Percentiles rank a stretch among this genome's conserved stretches.
Evolutionary conservation across 345 rosid species (phyloP).

Genomic region (Acer yangbiense): DNA sequence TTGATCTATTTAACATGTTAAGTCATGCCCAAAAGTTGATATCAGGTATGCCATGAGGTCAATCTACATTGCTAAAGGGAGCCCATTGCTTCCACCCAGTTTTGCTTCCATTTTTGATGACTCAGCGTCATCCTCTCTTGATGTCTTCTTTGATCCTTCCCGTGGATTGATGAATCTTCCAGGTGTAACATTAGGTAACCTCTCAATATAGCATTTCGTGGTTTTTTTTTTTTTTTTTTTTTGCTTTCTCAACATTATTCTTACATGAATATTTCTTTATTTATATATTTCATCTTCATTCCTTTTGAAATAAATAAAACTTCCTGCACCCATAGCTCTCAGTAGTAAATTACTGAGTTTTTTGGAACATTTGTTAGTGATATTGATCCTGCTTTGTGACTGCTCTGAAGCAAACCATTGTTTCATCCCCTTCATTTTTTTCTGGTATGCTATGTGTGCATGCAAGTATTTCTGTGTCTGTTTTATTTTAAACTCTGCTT

Average conservation of each 20-base stretch:
- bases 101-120: slow-evolving; percentile 91
- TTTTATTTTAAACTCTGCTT: not conserved
- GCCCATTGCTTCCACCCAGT: slow-evolving; percentile 84
- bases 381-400: not conserved
- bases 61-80: slow-evolving; percentile 90
- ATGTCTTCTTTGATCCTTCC: slow-evolving; percentile 94
- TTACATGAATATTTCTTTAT: not conserved
- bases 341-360: not conserved
- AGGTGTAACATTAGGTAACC: slow-evolving; percentile 75
- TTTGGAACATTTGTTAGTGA: not conserved
- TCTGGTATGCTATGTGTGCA: not conserved
- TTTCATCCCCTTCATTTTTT: not conserved
- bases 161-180: slow-evolving; percentile 72
- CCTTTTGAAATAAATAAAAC: not conserved
- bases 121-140: slow-evolving; percentile 88
- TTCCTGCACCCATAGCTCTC: not conserved
- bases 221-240: not conserved
- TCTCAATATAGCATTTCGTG: slow-evolving; percentile 4
- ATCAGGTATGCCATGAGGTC: slow-evolving; percentile 94
- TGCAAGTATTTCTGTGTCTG: not conserved
- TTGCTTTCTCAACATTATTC: not conserved
- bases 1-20: slow-evolving; percentile 4
- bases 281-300: not conserved
- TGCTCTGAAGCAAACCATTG: not conserved
- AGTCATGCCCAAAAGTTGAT: slow-evolving; percentile 16